Conservation (phyloP, 2,329 filamentous ascomycete genomes). For the Apiospora arundinis region DNA sequence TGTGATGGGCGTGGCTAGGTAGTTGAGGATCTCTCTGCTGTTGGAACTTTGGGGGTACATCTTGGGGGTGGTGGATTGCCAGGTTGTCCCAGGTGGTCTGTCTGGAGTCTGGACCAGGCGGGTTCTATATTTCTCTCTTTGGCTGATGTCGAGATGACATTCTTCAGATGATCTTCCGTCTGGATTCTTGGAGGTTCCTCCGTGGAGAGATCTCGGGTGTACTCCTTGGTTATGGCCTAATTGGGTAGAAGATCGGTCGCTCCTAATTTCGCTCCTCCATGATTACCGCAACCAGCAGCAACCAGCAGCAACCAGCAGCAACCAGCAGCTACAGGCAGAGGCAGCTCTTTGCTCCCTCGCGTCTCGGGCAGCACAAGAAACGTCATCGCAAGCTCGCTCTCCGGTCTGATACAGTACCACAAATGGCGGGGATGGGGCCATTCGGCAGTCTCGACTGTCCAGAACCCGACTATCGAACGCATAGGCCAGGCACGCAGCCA, state of each 20-base stretch:
- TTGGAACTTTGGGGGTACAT: not conserved
- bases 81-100: not conserved
- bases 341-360: not conserved
- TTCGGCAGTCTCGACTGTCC: not conserved
- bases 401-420: not conserved
- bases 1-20: slow-evolving; percentile 7
- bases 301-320: not conserved
- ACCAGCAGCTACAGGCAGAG: not conserved
- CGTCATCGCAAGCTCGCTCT: not conserved
- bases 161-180: slow-evolving; percentile 1
- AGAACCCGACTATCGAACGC: not conserved
- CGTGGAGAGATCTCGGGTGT: slow-evolving; percentile 5
- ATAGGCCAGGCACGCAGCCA: not conserved
- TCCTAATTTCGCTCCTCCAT: not conserved
- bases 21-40: not conserved
- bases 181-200: not conserved
- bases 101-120: slow-evolving; percentile 3
- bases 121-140: not conserved
- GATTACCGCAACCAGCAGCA: not conserved
- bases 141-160: not conserved
- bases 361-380: slow-evolving; percentile 5
- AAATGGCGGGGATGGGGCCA: not conserved
- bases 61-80: not conserved
- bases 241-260: not conserved
- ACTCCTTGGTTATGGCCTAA: not conserved